Conservation (phyloP, 2,329 filamentous ascomycete species). For the Epichloe sibirici region DNA sequence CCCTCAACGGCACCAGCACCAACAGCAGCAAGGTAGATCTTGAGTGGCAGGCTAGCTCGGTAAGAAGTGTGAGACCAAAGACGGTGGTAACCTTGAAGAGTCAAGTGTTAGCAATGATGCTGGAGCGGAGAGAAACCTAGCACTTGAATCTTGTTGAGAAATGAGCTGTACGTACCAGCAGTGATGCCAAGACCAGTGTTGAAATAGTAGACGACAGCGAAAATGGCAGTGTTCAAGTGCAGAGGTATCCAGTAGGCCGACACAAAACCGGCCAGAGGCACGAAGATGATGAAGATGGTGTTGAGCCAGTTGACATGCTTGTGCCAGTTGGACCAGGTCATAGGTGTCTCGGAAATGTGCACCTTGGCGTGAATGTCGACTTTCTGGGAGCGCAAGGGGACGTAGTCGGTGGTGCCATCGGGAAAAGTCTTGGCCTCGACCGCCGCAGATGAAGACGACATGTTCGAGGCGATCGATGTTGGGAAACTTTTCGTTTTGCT, state of each 20-base stretch:
- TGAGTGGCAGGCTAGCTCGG: constrained; percentile 62
- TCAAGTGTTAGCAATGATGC: neutral
- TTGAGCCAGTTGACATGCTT: constrained; percentile 94
- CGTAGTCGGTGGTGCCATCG: constrained; percentile 44
- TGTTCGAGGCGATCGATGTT: neutral
- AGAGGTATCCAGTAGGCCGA: constrained; percentile 70
- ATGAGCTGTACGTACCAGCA: constrained; percentile 43
- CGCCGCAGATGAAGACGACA: constrained; percentile 5
- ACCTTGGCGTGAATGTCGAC: constrained; percentile 51
- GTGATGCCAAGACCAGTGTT: constrained; percentile 72
- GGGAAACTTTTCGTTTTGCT: neutral
- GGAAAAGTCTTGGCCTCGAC: constrained; percentile 30
- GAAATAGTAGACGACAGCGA: constrained; percentile 70
- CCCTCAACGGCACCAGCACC: constrained; percentile 77
- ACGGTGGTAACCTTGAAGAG: constrained; percentile 40
- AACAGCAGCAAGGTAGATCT: constrained; percentile 70
- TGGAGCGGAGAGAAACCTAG: neutral
- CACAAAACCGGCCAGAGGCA: constrained; percentile 63
- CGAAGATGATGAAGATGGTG: constrained; percentile 63
- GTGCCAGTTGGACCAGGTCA: constrained; percentile 76
- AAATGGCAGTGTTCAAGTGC: constrained; percentile 57
- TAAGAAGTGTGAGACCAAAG: constrained; percentile 81
- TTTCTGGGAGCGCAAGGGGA: constrained; percentile 33
- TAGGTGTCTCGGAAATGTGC: constrained; percentile 73
- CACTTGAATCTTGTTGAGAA: neutral